These are phyloP conservation scores for Colletotrichum destructivum DNA, from an alignment of 2,329 filamentous ascomycete genomes.

Conservation along the genomic window DNA sequence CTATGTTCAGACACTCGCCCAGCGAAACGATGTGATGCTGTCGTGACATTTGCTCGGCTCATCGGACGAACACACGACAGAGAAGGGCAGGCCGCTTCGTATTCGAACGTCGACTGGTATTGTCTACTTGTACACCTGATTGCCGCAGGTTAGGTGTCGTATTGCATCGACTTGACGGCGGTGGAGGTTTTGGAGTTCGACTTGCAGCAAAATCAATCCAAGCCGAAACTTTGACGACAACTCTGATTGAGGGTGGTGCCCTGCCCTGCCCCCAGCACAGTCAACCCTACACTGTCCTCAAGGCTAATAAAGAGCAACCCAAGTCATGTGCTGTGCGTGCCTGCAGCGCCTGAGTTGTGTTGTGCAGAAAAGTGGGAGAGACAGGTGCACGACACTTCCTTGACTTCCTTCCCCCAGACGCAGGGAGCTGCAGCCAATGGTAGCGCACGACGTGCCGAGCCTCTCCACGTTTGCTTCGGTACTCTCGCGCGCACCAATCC, in stretches of 20 bases:
- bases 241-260: too few relatives aligned
- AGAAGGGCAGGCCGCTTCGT: neutral
- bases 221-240: constrained; percentile 7
- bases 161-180: constrained; percentile 1
- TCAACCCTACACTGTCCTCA: constrained; percentile 3
- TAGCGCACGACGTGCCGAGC: constrained; percentile 10
- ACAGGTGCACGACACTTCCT: neutral
- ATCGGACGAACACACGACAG: constrained; percentile 31
- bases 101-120: too few relatives aligned
- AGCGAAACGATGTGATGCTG: constrained; percentile 15
- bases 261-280: constrained; percentile 6
- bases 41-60: constrained; percentile 17
- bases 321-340: constrained; percentile 2
- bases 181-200: constrained; percentile 11
- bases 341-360: constrained; percentile 35
- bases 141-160: too few relatives aligned
- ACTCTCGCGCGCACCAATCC: constrained; percentile 30
- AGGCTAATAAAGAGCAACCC: constrained; percentile 4
- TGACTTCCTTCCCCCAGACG: neutral
- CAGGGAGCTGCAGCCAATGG: constrained; percentile 19
- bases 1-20: neutral
- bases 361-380: constrained; percentile 36
- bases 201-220: constrained; percentile 5
- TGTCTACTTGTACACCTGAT: neutral
- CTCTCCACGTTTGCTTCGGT: constrained; percentile 23